A percentile compares a stretch with the other conserved stretches of the same genome.
Conservation (phyloP, 1,284 basidiomycete genomes). For the Malassezia sp. region DNA sequence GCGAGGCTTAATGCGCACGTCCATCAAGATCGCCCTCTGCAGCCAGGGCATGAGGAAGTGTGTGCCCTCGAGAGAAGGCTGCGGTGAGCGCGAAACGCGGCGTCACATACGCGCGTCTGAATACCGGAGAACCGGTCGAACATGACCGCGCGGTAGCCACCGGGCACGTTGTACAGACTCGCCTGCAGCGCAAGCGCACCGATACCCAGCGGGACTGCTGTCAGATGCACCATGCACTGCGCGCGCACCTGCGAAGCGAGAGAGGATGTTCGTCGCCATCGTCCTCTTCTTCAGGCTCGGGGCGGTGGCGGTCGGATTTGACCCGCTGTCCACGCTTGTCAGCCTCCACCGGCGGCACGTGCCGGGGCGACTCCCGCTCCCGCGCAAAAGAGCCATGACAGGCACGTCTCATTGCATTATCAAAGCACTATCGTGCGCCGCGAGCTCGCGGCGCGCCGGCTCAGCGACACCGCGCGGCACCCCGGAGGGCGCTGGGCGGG, state of each 20-base stretch:
- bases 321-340: conserved; percentile 7
- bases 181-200: conserved; percentile 46
- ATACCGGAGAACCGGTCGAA: conserved; percentile 96
- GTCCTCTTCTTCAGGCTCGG: neutral
- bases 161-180: conserved; percentile 47
- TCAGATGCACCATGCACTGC: neutral
- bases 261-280: conserved; percentile 11
- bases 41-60: conserved; percentile 94
- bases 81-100: neutral
- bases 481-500: no score
- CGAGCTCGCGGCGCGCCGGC: no score
- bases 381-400: no score
- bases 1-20: conserved; percentile 91
- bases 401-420: no score
- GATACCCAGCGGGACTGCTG: conserved; percentile 42
- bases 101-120: conserved; percentile 18
- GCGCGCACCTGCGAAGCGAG: conserved; percentile 12
- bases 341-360: conserved; percentile 10
- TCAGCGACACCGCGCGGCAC: no score
- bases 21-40: conserved; percentile 79
- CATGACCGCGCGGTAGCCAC: conserved; percentile 86
- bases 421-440: no score
- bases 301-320: neutral
- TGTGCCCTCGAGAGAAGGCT: conserved; percentile 61
- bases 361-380: neutral